These are phyloP conservation scores for Cutaneotrichosporon sp. DNA, from an alignment of 1,284 basidiomycete genomes.

Conservation along the genomic window DNA sequence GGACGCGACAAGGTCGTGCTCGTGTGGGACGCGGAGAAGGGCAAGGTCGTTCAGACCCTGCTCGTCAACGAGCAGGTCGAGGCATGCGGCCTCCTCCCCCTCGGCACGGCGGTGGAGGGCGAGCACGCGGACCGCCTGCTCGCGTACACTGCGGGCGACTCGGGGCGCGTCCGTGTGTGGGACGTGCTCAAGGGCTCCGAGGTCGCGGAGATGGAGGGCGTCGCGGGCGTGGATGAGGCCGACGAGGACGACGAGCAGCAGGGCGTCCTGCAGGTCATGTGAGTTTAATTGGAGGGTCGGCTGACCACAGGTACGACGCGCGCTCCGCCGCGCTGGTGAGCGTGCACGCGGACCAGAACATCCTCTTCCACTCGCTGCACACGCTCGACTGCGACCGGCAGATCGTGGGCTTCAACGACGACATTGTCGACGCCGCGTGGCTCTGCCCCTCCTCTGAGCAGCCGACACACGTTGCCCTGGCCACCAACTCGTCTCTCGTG, in stretches of 20 bases:
- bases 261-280: slow-evolving; percentile 39
- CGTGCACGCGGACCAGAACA: slow-evolving; percentile 96
- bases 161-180: slow-evolving; percentile 80
- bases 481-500: slow-evolving; percentile 92
- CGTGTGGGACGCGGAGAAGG: slow-evolving; percentile 68
- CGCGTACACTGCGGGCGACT: slow-evolving; percentile 87
- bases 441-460: slow-evolving; percentile 56
- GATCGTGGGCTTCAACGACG: slow-evolving; percentile 95
- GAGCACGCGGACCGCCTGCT: slow-evolving; percentile 54
- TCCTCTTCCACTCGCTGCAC: slow-evolving; percentile 78
- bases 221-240: slow-evolving; percentile 56
- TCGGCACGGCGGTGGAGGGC: slow-evolving; percentile 50
- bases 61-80: slow-evolving; percentile 86
- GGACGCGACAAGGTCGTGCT: slow-evolving; percentile 88
- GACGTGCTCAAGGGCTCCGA: slow-evolving; percentile 68
- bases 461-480: slow-evolving; percentile 73
- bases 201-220: slow-evolving; percentile 61
- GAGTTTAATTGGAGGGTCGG: slow-evolving; percentile 26
- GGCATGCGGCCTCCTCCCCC: slow-evolving; percentile 65
- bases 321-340: slow-evolving; percentile 70
- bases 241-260: slow-evolving; percentile 72
- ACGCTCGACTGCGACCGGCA: slow-evolving; percentile 71
- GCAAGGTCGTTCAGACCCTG: slow-evolving; percentile 78
- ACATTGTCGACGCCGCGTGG: slow-evolving; percentile 87
- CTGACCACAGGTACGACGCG: slow-evolving; percentile 65